Percentiles rank a stretch among this genome's conserved stretches.
Evolutionary conservation across 1,139 yeast genomes (phyloP).

Genomic region (Yamadazyma dendronema): DNA sequence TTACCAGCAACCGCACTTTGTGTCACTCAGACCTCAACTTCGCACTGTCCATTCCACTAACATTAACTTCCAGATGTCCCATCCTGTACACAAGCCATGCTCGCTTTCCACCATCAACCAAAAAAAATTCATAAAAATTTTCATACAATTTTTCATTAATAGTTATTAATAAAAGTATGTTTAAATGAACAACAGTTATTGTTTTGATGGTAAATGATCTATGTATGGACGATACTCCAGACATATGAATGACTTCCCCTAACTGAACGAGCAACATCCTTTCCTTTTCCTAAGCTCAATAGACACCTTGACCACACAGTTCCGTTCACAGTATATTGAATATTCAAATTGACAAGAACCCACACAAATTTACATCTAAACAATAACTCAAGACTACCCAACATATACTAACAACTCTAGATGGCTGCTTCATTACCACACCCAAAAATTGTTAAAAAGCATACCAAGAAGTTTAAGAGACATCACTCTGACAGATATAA

Average conservation of each 20-base stretch:
- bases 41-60: slow-evolving; percentile 1
- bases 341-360: too few species aligned
- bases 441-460: slow-evolving; percentile 99
- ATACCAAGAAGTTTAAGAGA: slow-evolving; percentile 98
- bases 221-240: too few species aligned
- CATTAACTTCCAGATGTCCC: neutral
- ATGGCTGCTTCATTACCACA: slow-evolving; percentile 98
- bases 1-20: neutral
- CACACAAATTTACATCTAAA: too few species aligned
- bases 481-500: slow-evolving; percentile 99
- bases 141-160: slow-evolving; percentile 11
- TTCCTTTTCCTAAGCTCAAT: too few species aligned
- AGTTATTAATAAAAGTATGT: slow-evolving; percentile 13
- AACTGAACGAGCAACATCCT: too few species aligned
- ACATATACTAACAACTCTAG: slow-evolving; percentile 19
- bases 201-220: neutral
- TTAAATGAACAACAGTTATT: neutral
- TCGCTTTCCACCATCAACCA: slow-evolving; percentile 6
- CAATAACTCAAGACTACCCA: too few species aligned
- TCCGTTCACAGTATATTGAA: neutral
- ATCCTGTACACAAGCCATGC: slow-evolving; percentile 7
- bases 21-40: neutral
- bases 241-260: too few species aligned
- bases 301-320: too few species aligned
- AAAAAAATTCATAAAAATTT: slow-evolving; percentile 10